Evolutionary conservation across 441 rosid species (phyloP).

Genomic region (Pelargonium myrrhifolium): DNA sequence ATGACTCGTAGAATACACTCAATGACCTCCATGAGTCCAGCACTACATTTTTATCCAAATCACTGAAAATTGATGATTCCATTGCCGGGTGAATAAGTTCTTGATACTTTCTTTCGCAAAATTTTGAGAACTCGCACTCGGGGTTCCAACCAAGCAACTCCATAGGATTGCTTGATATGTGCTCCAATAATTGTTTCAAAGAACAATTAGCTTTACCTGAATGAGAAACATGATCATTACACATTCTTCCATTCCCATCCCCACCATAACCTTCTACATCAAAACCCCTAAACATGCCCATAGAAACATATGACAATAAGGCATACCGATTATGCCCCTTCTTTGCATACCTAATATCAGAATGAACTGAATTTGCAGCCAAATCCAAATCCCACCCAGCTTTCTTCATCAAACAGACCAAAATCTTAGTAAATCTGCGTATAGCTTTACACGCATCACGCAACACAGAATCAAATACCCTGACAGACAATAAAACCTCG

Average conservation of each 20-base stretch:
- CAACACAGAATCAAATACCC: constrained; percentile 58
- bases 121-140: constrained; percentile 43
- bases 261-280: constrained; percentile 43
- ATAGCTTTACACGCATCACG: constrained; percentile 56
- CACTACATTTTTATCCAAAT: constrained; percentile 41
- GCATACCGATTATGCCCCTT: constrained; percentile 57
- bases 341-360: constrained; percentile 45
- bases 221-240: constrained; percentile 32
- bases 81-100: constrained; percentile 54
- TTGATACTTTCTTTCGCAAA: constrained; percentile 59
- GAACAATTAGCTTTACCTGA: constrained; percentile 27
- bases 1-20: constrained; percentile 43
- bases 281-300: constrained; percentile 72
- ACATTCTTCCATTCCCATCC: constrained; percentile 22
- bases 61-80: constrained; percentile 51
- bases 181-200: constrained; percentile 45
- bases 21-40: constrained; percentile 58
- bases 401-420: constrained; percentile 71
- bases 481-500: constrained; percentile 52
- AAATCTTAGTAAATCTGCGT: constrained; percentile 55
- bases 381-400: constrained; percentile 86
- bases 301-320: constrained; percentile 64
- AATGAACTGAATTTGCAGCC: constrained; percentile 59
- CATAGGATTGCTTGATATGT: constrained; percentile 51
- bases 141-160: constrained; percentile 45